These are phyloP conservation scores for Coniochaeta pulveracea DNA, from an alignment of 2,329 filamentous ascomycete genomes.

Conservation along the genomic window DNA sequence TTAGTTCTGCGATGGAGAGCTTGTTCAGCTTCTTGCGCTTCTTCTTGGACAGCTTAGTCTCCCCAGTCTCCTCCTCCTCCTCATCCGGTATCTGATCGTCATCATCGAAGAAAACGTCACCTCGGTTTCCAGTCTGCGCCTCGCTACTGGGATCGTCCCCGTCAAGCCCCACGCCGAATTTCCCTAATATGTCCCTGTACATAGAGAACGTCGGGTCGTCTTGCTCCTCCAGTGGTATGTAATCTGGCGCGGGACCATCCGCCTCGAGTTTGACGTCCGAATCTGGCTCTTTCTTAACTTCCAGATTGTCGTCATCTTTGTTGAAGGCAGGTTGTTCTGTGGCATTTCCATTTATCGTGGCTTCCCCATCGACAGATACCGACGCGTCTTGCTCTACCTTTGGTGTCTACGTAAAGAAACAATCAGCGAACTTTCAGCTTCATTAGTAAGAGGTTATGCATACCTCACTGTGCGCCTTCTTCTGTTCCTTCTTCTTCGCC, in stretches of 20 bases:
- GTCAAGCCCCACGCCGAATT: slow-evolving; percentile 57
- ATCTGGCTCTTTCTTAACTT: slow-evolving; percentile 28
- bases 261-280: slow-evolving; percentile 23
- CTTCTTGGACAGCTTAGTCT: slow-evolving; percentile 80
- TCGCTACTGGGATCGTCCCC: slow-evolving; percentile 56
- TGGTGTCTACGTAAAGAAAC: slow-evolving; percentile 7
- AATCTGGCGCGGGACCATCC: slow-evolving; percentile 36
- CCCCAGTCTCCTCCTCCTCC: slow-evolving; percentile 55
- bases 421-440: background rate
- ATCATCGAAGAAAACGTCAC: slow-evolving; percentile 72
- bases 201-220: slow-evolving; percentile 75
- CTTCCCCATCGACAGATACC: too few relatives aligned
- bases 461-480: slow-evolving; percentile 52
- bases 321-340: background rate
- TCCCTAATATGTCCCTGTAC: slow-evolving; percentile 73
- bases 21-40: slow-evolving; percentile 87
- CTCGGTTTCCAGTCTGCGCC: slow-evolving; percentile 61
- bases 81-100: slow-evolving; percentile 81
- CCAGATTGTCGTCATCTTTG: slow-evolving; percentile 20
- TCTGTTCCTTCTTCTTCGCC: slow-evolving; percentile 89
- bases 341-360: background rate
- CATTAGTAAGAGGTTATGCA: slow-evolving; percentile 4
- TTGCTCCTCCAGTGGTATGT: slow-evolving; percentile 40
- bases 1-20: slow-evolving; percentile 88
- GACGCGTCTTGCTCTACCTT: too few relatives aligned